Evolutionary conservation across 2,329 filamentous ascomycete species (phyloP), one percentile per base, ranked within the genome.

Genomic region (Fusarium caatingaense): DNA sequence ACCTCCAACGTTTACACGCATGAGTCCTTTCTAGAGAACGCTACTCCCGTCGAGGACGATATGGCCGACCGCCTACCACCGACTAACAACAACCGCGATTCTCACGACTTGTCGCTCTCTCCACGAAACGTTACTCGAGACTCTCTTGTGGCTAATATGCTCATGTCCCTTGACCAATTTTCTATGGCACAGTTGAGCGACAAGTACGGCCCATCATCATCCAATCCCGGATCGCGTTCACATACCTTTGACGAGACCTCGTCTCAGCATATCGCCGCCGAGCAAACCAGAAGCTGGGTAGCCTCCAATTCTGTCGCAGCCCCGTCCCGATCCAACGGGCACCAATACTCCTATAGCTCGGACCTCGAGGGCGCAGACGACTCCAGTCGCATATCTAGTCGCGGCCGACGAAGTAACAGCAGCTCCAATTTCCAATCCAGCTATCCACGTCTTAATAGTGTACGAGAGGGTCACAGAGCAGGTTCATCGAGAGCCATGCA

Each of bases 91-190:
- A 77, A 79, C 57, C 83, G 86, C 71, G 90, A 94, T 81, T 93
- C 92, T 50, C 94, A 98, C 84, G 94, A 97, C 79, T 86, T 98
- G 67, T 94, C 93, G 61, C 86, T 97, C 74, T 91, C 91, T 53
- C 89, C 92, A 50, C 86, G 90, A 66, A 89, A 93, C 78, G 89
- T 93, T 68, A 93, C 92, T 42, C 90, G 95, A 72, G 93, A 97
- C 77, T 98, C 94, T 37, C 90, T 99, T 72, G 93, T 99, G 64
- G 92, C 96, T 80, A 97, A 98, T 80, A 96, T 99, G 91, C 89
- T 98, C 65, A 85, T 96, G 71, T 97, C 94, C 42, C 90, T 99
- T 69, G 95, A 97, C 80, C 92, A 95, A 79, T 89, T 95, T 77
- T 91, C 88, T 42, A 85, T 88, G 72, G 84, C 80, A 46, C 83